Evolutionary conservation across 805 yeast genomes (phyloP), one percentile per base, ranked within the genome.

Genomic region (Kodamaea kaohsiungensis): DNA sequence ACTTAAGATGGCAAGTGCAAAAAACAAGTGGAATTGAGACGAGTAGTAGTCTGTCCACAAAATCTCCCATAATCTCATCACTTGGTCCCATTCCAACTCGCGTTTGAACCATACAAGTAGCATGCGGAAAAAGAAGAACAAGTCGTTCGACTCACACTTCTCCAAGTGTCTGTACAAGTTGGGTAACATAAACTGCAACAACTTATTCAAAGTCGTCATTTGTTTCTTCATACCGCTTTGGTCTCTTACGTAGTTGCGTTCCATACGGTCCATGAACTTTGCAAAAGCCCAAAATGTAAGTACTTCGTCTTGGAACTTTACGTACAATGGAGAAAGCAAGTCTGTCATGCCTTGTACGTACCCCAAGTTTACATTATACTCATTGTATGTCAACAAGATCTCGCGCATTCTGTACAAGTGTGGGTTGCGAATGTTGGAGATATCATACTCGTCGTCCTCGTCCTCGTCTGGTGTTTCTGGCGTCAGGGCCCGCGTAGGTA

Each of bases 271-370:
- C 98, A 95, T 93, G 60, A 90, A 89, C 40, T 85, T 83, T 2
- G 83, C 79, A 73, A 95, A 93, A 7, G 91, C 86, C 96, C 97
- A 91, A 68, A 95, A 95, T 5, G 97, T 78, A 19, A 91, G 63
- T 0, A 86, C 75, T 60, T 92, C 97, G 66, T 92, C 96, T 59
- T 80, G 79, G 59, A 61, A 75, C 63, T 65, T 71, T 51, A 79
- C 83, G 67, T 91, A 95, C 2, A 95, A 70, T 0, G 98, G 98
- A 0, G 97, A 88, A 38, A 95, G 73, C 50, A 95, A 74, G 69
- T 95, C 99, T 8, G 95, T 85, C 99, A 95, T 95, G 1, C 99
- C 99, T 72, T 95, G 99, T 16, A 95, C 97, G 65, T 95, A 95
- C 0, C 99, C 99, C 60, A 95, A 71, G 60, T 91, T 87, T 46